phyloP scores from a whole-genome alignment of 2,329 filamentous ascomycete species.

The Rhynchosporium agropyri region DNA sequence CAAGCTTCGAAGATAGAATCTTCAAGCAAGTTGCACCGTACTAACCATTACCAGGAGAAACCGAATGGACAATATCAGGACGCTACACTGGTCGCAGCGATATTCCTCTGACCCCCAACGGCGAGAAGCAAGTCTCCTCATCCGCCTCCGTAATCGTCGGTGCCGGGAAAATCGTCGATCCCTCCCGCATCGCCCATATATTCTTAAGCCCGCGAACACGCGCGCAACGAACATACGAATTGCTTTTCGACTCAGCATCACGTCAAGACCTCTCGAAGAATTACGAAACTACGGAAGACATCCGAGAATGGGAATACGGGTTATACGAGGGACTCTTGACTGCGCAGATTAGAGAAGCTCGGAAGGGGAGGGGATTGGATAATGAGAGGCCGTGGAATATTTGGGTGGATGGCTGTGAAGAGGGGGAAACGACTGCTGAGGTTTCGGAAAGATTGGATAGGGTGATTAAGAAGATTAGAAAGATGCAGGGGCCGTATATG shows the following conservation, averaged over 20 bases:
- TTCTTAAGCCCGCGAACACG: constrained; percentile 52
- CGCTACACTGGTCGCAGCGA: constrained; percentile 50
- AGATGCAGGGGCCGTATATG: constrained; percentile 52
- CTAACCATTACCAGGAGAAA: constrained; percentile 44
- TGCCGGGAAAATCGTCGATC: constrained; percentile 51
- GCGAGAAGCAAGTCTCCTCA: constrained; percentile 48
- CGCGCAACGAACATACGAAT: constrained; percentile 50
- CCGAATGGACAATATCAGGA: constrained; percentile 52
- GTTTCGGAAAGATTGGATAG: constrained; percentile 52
- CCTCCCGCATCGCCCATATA: constrained; percentile 47
- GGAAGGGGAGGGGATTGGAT: constrained; percentile 48
- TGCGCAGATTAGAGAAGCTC: constrained; percentile 47
- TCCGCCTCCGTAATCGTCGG: constrained; percentile 50
- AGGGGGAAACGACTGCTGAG: constrained; percentile 52
- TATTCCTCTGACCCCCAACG: constrained; percentile 46
- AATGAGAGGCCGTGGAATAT: constrained; percentile 53
- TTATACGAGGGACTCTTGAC: constrained; percentile 52
- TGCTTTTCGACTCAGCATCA: constrained; percentile 46
- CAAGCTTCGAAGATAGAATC: neutral
- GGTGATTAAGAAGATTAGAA: constrained; percentile 52
- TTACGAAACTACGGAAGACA: constrained; percentile 46
- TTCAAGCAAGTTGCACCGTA: neutral
- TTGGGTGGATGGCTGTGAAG: constrained; percentile 55
- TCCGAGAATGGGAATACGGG: constrained; percentile 56
- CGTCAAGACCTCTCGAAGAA: constrained; percentile 33